Evolutionary conservation across 306 rosid species (phyloP).

Genomic region (Boehmeria nivea): DNA sequence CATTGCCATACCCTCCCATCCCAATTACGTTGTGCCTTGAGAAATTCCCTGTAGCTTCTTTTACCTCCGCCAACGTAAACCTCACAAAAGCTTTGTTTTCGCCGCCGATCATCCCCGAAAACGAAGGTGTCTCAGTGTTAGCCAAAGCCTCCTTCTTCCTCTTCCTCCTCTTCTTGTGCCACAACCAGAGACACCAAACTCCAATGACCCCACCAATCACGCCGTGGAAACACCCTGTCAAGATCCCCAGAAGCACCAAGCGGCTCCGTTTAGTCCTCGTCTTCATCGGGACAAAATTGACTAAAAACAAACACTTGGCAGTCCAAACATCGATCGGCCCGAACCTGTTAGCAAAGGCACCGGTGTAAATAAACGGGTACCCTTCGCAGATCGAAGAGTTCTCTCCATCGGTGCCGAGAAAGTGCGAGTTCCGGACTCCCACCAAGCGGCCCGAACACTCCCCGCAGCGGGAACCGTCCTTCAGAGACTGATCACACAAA

Average conservation of each 20-base stretch:
- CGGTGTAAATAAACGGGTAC: slow-evolving; percentile 28
- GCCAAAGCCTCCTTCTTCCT: slow-evolving; percentile 5
- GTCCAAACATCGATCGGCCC: slow-evolving; percentile 22
- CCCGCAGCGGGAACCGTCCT: neutral
- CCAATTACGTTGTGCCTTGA: slow-evolving; percentile 25
- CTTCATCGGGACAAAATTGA: neutral
- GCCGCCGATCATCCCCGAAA: neutral
- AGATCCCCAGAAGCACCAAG: slow-evolving; percentile 11
- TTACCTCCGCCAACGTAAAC: slow-evolving; percentile 18
- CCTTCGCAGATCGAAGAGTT: slow-evolving; percentile 8
- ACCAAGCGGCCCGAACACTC: slow-evolving; percentile 16
- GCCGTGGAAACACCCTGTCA: slow-evolving; percentile 8
- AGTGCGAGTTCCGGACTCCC: neutral
- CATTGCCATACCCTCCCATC: too few species aligned
- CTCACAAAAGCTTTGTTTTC: slow-evolving; percentile 3
- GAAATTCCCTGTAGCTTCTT: slow-evolving; percentile 20
- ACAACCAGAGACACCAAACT: slow-evolving; percentile 14
- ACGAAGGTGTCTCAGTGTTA: neutral
- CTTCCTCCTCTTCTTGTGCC: slow-evolving; percentile 8
- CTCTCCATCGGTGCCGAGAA: neutral
- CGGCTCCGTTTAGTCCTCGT: neutral
- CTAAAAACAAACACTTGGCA: slow-evolving; percentile 24
- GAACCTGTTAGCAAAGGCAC: slow-evolving; percentile 23
- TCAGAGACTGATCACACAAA: slow-evolving; percentile 19
- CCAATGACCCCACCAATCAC: slow-evolving; percentile 8